Conservation (phyloP, 495 filamentous ascomycete genomes). For the Talaromyces adpressus region DNA sequence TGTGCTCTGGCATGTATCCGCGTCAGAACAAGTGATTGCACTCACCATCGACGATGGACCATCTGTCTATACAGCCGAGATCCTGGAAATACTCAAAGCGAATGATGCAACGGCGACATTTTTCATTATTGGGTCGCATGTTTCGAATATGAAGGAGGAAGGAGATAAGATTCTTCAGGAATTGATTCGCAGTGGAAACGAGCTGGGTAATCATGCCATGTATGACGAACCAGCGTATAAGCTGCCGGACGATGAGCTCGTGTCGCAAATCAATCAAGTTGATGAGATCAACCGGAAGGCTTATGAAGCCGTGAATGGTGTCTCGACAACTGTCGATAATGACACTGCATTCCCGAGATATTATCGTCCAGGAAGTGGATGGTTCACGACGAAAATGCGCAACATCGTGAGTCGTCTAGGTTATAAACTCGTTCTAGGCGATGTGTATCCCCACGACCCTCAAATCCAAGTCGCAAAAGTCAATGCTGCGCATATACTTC, state of each 20-base stretch:
- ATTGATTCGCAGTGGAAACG: slow-evolving; percentile 56
- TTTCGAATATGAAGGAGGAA: slow-evolving; percentile 35
- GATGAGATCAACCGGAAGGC: slow-evolving; percentile 44
- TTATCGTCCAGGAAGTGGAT: slow-evolving; percentile 76
- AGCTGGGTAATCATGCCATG: slow-evolving; percentile 83
- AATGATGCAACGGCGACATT: slow-evolving; percentile 63
- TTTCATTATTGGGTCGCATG: slow-evolving; percentile 73
- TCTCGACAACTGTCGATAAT: neutral
- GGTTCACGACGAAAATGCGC: slow-evolving; percentile 65
- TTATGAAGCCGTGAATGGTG: slow-evolving; percentile 35
- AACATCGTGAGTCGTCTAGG: slow-evolving; percentile 42
- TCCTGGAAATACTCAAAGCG: slow-evolving; percentile 54
- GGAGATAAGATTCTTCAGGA: slow-evolving; percentile 48
- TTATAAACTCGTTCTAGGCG: slow-evolving; percentile 67
- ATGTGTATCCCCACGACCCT: slow-evolving; percentile 81
- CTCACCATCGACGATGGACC: slow-evolving; percentile 84
- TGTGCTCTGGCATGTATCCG: slow-evolving; percentile 62
- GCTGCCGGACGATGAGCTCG: slow-evolving; percentile 26
- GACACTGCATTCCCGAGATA: slow-evolving; percentile 41
- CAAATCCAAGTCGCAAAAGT: slow-evolving; percentile 59
- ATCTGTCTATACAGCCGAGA: slow-evolving; percentile 61
- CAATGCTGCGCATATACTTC: slow-evolving; percentile 74
- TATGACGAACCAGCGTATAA: slow-evolving; percentile 63
- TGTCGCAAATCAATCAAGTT: slow-evolving; percentile 32
- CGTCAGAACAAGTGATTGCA: slow-evolving; percentile 55